Evolutionary conservation across 1,139 yeast species (phyloP).

Genomic region (Casaregolazyma suthepensis): DNA sequence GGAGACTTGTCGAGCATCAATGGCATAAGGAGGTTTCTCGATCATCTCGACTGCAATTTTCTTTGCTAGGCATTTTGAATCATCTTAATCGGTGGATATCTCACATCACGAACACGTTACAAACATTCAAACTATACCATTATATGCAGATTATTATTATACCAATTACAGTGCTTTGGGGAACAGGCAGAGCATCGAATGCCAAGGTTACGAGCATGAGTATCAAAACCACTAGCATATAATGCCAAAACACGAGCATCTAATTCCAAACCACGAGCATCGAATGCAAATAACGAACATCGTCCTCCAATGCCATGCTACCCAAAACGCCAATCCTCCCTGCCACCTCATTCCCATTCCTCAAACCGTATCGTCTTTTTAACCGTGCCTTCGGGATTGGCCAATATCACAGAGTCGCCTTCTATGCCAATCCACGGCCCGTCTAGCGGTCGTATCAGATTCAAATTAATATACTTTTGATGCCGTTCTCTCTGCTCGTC

Average conservation of each 20-base stretch:
- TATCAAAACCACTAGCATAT: too few relatives aligned
- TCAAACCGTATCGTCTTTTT: constrained; percentile 43
- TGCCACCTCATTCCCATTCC: constrained; percentile 39
- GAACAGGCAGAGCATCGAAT: background rate
- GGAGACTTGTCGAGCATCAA: too few relatives aligned
- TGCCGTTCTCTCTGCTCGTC: constrained; percentile 64
- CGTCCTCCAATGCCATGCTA: background rate
- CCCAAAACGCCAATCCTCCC: background rate
- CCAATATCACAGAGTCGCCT: constrained; percentile 54
- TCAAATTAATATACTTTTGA: constrained; percentile 73
- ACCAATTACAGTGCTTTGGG: background rate
- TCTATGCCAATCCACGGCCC: constrained; percentile 78
- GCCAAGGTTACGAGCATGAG: too few relatives aligned
- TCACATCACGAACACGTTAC: background rate
- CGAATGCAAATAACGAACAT: too few relatives aligned
- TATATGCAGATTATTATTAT: background rate
- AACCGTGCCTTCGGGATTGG: constrained; percentile 53
- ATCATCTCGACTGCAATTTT: background rate
- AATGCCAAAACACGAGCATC: too few relatives aligned
- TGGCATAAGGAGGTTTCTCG: too few relatives aligned
- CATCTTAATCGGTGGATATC: background rate
- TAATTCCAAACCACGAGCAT: too few relatives aligned
- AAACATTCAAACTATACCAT: background rate
- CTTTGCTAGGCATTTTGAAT: background rate
- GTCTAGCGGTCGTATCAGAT: constrained; percentile 58